Evolutionary conservation across 2,329 filamentous ascomycete genomes (phyloP).

Genomic region (Alternaria sp.): DNA sequence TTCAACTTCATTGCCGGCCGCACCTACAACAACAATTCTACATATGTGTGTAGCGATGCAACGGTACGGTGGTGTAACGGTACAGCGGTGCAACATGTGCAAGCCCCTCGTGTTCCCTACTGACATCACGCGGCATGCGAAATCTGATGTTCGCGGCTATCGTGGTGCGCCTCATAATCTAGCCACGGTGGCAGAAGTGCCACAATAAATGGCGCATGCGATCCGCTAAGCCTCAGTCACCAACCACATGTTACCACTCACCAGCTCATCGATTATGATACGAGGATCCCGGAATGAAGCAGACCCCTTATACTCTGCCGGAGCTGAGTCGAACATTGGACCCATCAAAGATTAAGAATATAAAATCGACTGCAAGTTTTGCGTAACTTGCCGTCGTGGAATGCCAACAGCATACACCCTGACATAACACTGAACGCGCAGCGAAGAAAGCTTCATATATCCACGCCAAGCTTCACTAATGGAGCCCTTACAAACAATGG

Average conservation of each 20-base stretch:
- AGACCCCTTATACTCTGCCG: background rate
- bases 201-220: conserved; percentile 29
- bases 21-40: background rate
- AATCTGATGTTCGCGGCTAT: conserved; percentile 1
- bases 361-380: background rate
- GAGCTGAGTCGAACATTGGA: background rate
- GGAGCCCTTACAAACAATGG: conserved; percentile 23
- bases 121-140: conserved; percentile 2
- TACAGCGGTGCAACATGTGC: background rate
- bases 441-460: conserved; percentile 20
- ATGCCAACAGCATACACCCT: background rate
- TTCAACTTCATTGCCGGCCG: background rate
- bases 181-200: conserved; percentile 18
- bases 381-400: background rate
- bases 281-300: background rate
- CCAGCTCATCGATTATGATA: conserved; percentile 10
- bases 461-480: conserved; percentile 37
- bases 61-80: background rate
- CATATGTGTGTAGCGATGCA: background rate
- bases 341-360: background rate
- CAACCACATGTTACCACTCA: conserved; percentile 14
- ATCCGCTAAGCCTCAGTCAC: conserved; percentile 24
- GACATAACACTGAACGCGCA: conserved; percentile 8
- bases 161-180: conserved; percentile 7
- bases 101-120: background rate